Evolutionary conservation across 768 basidiomycete genomes (phyloP), one percentile per base, ranked within the genome.

Genomic region (Lepiota venenata): DNA sequence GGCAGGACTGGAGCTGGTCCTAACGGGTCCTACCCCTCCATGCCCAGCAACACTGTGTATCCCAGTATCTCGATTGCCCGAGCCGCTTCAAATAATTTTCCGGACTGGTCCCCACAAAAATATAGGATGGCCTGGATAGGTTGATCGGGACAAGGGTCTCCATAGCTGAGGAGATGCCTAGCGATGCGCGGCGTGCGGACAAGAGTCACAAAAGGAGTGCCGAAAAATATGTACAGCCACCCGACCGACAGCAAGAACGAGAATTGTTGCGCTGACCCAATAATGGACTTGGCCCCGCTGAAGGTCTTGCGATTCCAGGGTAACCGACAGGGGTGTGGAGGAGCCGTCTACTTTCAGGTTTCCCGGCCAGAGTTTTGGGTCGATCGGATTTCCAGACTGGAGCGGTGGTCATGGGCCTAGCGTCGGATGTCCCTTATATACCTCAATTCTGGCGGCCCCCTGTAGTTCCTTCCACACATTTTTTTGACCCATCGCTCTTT

Each of bases 361-460:
- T 48, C 40, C n/a, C 40, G 29, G 43, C 45, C 58, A 50, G 49
- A 50, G 32, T 45, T 54, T 48, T 44, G 50, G 52, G 51, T 54
- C 64, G 66, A 67, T 67, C 66, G 59, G 51, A 41, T 56, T 54
- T 56, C 53, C 54, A 63, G 52, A 61, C 60, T 56, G 61, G 64
- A 58, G 57, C 5, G 57, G 59, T 50, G 56, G 40, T 55, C 58
- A 57, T 60, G 59, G 25, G 52, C 59, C 58, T 60, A 66, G 67
- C 60, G 56, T 64, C 64, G 66, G 65, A 64, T 61, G 64, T 63
- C 65, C 68, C 71, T 76, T 77, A 74, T 74, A 77, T 72, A 69
- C 68, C 66, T 66, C 60, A 51, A 57, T 58, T 49, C 57, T 57
- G 55, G 55, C 40, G 55, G 55, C 40, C 44, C 52, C 25, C 47